phyloP scores from a whole-genome alignment of 257 asterid genomes.

The Echites panduratus region DNA sequence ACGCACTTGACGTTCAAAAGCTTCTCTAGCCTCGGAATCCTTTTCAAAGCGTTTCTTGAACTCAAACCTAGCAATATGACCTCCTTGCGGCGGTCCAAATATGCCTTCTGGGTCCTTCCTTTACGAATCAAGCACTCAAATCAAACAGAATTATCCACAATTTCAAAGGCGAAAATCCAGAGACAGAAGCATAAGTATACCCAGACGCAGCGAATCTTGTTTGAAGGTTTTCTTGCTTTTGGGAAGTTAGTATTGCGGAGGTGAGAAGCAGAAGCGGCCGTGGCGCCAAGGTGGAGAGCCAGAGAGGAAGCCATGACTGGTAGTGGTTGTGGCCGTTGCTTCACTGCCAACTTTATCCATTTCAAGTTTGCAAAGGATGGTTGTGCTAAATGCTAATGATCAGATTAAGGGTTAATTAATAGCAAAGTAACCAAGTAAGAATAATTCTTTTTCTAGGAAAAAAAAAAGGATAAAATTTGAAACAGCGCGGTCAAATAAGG shows the following conservation, averaged over 20 bases:
- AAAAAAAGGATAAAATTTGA: no score
- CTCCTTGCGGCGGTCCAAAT: conserved; percentile 51
- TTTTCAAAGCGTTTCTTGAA: conserved; percentile 63
- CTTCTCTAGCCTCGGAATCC: conserved; percentile 65
- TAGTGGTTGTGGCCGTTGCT: conserved; percentile 27
- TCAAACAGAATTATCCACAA: conserved; percentile 5
- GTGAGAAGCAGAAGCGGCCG: conserved; percentile 28
- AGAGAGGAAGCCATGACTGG: conserved; percentile 50
- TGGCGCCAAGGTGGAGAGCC: conserved; percentile 34
- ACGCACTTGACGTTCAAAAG: conserved; percentile 64
- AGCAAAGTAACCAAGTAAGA: no score
- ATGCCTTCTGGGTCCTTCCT: conserved; percentile 94
- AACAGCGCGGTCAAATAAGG: no score
- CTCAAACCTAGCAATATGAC: conserved; percentile 63
- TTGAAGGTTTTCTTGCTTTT: conserved; percentile 28
- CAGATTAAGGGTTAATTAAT: no score
- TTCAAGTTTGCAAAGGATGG: conserved; percentile 12
- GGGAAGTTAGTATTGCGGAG: conserved; percentile 17
- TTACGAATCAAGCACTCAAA: conserved; percentile 21
- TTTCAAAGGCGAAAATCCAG: background rate
- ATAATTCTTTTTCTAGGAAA: no score
- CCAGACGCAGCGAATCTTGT: conserved; percentile 73
- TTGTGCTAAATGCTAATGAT: no score
- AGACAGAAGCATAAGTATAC: conserved; percentile 20
- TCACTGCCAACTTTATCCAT: conserved; percentile 34